Evolutionary conservation across 805 yeast species (phyloP), one percentile per base, ranked within the genome.

Genomic region (Blastobotrys attinorum): DNA sequence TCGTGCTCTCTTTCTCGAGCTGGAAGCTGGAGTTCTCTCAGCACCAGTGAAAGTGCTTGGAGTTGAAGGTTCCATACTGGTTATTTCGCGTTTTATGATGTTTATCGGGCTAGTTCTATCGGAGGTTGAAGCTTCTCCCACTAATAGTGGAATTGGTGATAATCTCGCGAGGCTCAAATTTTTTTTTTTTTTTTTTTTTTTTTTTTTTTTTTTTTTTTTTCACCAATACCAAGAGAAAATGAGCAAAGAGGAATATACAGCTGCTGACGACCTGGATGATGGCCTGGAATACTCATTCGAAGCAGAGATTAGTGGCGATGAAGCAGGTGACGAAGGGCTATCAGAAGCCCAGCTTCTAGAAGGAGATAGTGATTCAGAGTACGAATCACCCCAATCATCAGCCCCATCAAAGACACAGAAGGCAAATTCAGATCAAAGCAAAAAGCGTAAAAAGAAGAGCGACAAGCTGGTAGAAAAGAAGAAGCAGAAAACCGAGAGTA

Each of bases 241-340:
- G 37, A 13, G 8, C 11, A 33, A 33, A 18, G 25, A 3, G 6
- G 15, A 5, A 16, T 3, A 11, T 21, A 21, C 29, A 18, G 38
- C 22, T 8, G 83, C 73, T 13, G 95, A 87, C 61, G 95, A 82
- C 47, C 67, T 86, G 46, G 89, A 84, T 41, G 95, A 85, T 58
- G 90, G 87, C 2, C 65, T 86, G 40, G 82, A 71, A 3, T 83
- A 83, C 56, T 72, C 69, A 3, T 67, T 75, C 20, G n/a, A n/a
- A n/a, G n/a, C n/a, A n/a, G n/a, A n/a, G n/a, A n/a, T n/a, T n/a
- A n/a, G n/a, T n/a, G n/a, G n/a, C n/a, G 75, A 72, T 32, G 53
- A 64, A 2, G 71, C 57, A 7, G 32, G 21, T 31, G 76, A 64
- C 25, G 64, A 61, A 34, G 67, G 45, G 7, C 40, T 39, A 10